A percentile compares a stretch with the other conserved stretches of the same genome.
These are phyloP conservation scores for Trichopus zeylanicus DNA, from an alignment of 116 monocot species.

Conservation along the genomic window DNA sequence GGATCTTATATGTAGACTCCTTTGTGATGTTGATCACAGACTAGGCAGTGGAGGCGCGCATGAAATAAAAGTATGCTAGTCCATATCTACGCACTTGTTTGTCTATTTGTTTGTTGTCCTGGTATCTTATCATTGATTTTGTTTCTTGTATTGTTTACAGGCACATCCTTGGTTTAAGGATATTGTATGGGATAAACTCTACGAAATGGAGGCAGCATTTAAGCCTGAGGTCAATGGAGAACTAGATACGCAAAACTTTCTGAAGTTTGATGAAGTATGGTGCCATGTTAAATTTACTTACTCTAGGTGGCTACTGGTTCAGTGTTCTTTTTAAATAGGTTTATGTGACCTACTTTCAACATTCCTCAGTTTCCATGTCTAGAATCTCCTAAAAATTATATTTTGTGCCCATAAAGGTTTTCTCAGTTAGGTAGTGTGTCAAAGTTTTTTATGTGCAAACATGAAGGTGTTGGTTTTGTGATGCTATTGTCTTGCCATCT, in stretches of 20 bases:
- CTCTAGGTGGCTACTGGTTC: no score
- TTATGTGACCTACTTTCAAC: no score
- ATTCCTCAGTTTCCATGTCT: no score
- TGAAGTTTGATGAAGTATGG: conserved; percentile 93
- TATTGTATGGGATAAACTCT: conserved; percentile 77
- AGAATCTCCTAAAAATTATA: no score
- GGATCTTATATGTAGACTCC: conserved; percentile 52
- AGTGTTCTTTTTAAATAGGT: no score
- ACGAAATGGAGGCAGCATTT: conserved; percentile 89
- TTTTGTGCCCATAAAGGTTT: no score
- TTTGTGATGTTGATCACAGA: conserved; percentile 65
- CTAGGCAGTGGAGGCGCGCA: conserved; percentile 43
- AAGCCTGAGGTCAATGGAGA: conserved; percentile 88
- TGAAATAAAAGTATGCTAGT: conserved; percentile 45
- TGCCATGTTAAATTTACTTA: neutral
- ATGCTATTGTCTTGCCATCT: no score
- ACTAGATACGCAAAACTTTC: conserved; percentile 90
- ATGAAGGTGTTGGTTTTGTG: no score
- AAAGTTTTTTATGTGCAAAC: no score
- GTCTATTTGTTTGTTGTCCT: conserved; percentile 1
- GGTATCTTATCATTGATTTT: neutral
- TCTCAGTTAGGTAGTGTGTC: no score
- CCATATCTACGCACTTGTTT: no score
- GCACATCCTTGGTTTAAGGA: conserved; percentile 63
- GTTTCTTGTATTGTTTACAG: conserved; percentile 8